Conservation (phyloP, 306 rosid species). For the Rubus parviflorus region DNA sequence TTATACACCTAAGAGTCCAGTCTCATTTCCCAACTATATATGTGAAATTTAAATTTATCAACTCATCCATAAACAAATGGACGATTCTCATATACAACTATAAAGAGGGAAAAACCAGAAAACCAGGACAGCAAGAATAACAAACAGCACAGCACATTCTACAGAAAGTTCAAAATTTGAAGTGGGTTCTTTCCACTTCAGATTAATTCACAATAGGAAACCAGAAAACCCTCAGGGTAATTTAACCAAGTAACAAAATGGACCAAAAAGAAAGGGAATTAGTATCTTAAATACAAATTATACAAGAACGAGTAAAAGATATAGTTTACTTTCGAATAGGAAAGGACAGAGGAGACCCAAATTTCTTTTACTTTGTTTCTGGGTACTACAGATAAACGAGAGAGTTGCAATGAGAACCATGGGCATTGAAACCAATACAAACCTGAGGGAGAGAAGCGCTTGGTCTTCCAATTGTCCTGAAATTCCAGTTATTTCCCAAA, state of each 20-base stretch:
- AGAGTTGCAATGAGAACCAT: too few relatives aligned
- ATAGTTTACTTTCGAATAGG: too few relatives aligned
- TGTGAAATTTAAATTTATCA: background rate
- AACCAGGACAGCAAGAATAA: background rate
- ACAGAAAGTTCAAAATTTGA: background rate
- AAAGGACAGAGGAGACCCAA: too few relatives aligned
- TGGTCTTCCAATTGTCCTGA: background rate
- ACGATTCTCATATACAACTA: background rate
- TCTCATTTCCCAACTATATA: background rate
- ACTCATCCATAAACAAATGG: background rate
- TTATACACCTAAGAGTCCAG: background rate
- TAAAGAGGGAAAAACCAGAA: background rate
- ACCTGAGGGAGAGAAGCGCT: constrained; percentile 17
- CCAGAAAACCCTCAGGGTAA: background rate
- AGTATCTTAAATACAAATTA: too few relatives aligned
- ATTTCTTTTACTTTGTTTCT: too few relatives aligned
- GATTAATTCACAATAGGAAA: background rate
- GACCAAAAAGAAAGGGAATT: too few relatives aligned
- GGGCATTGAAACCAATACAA: too few relatives aligned
- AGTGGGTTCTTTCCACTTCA: background rate
- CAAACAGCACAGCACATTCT: background rate
- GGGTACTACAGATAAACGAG: too few relatives aligned
- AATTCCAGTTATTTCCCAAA: constrained; percentile 10
- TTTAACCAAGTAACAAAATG: background rate
- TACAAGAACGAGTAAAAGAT: too few relatives aligned